Conservation (phyloP, 768 basidiomycete genomes). For the Mycena belliarum region DNA sequence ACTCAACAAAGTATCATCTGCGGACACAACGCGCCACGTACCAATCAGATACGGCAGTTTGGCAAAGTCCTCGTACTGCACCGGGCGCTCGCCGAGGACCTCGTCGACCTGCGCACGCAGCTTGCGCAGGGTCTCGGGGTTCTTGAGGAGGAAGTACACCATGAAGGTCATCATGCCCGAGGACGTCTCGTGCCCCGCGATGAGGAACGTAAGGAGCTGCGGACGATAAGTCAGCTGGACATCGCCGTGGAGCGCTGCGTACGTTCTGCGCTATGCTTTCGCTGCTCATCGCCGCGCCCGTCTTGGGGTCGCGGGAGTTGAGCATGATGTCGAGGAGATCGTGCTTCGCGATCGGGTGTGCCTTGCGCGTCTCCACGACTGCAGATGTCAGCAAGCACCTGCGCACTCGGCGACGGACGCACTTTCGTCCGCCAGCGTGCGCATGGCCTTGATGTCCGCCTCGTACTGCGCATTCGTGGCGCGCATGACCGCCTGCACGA, state of each 20-base stretch:
- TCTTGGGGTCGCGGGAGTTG: constrained; percentile 43
- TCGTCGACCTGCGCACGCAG: constrained; percentile 50
- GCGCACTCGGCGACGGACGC: no score
- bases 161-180: constrained; percentile 41
- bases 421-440: constrained; percentile 42
- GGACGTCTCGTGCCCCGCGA: constrained; percentile 35
- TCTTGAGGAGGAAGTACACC: constrained; percentile 45
- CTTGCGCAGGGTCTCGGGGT: constrained; percentile 44
- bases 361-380: constrained; percentile 42
- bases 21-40: no score
- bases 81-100: constrained; percentile 40
- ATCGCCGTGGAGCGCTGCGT: no score
- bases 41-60: constrained; percentile 47
- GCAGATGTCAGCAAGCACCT: no score
- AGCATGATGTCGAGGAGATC: constrained; percentile 52
- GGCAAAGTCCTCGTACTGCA: constrained; percentile 39
- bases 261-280: constrained; percentile 46
- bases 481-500: constrained; percentile 37
- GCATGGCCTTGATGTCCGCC: constrained; percentile 42
- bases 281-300: constrained; percentile 41
- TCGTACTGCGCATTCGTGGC: constrained; percentile 40
- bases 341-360: constrained; percentile 39
- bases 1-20: no score
- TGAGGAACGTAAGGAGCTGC: constrained; percentile 51
- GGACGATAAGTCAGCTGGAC: no score